Percentiles rank a stretch among this genome's conserved stretches.
Conservation (phyloP, 352 stramenopile species). For the Lagenidium giganteum region DNA sequence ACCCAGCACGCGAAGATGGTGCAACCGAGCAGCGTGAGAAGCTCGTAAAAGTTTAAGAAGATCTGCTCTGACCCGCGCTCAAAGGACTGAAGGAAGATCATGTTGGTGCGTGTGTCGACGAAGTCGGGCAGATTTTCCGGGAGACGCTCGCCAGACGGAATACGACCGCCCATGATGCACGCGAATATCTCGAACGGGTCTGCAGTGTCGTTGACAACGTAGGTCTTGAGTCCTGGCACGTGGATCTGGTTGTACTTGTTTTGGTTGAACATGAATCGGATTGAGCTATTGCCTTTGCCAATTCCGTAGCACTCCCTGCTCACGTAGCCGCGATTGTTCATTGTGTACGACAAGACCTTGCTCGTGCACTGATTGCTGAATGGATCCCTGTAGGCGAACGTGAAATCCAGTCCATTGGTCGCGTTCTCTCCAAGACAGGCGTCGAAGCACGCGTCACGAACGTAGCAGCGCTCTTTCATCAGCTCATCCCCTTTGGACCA, state of each 20-base stretch:
- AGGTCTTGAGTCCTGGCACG: no score
- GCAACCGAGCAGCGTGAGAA: neutral
- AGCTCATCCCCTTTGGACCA: no score
- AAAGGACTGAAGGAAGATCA: conserved; percentile 4
- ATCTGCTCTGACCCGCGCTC: conserved; percentile 2
- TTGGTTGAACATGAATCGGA: neutral
- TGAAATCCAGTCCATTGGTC: no score
- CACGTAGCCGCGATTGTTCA: conserved; percentile 2
- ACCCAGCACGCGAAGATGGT: neutral
- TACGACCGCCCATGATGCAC: conserved; percentile 6
- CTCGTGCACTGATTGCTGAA: no score
- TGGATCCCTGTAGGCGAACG: no score
- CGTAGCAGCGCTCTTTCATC: no score
- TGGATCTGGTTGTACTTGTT: neutral
- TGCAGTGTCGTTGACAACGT: no score
- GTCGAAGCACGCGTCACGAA: no score
- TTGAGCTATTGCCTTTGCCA: conserved; percentile 1
- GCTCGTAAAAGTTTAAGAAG: conserved; percentile 4
- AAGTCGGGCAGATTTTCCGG: neutral
- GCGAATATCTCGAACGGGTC: conserved; percentile 4
- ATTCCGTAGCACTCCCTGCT: conserved; percentile 2
- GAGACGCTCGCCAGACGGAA: no score
- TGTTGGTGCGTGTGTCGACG: neutral
- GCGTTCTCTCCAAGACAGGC: no score
- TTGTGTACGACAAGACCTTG: no score